phyloP scores from a whole-genome alignment of 768 basidiomycete species.

The Leucocoprinus leucothites region DNA sequence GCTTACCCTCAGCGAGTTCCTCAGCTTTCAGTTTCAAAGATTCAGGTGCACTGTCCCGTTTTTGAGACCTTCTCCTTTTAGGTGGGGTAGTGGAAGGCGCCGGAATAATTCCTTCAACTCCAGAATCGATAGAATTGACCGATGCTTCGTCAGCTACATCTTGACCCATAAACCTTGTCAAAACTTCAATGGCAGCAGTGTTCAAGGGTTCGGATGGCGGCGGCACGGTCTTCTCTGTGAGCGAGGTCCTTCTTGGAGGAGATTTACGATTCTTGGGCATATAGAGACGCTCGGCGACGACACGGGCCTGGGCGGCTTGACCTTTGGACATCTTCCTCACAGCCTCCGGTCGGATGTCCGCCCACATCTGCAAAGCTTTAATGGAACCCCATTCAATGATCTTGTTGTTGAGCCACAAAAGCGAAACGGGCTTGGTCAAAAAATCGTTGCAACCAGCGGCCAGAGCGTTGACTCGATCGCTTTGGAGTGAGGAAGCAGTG shows the following conservation, averaged over 20 bases:
- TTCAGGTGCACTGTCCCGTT: background rate
- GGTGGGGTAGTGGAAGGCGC: slow-evolving; percentile 6
- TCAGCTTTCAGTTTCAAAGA: background rate
- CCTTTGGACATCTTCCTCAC: slow-evolving; percentile 35
- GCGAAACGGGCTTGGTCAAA: slow-evolving; percentile 93
- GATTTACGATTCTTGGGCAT: slow-evolving; percentile 34
- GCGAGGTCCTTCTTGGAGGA: slow-evolving; percentile 17
- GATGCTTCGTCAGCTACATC: background rate
- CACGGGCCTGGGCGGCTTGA: slow-evolving; percentile 38
- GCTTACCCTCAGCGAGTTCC: background rate
- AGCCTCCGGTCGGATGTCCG: slow-evolving; percentile 66
- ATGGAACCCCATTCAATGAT: slow-evolving; percentile 99
- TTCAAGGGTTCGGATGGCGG: slow-evolving; percentile 21
- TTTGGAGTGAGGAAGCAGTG: slow-evolving; percentile 93
- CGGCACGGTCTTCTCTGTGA: slow-evolving; percentile 24
- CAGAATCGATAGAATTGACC: background rate
- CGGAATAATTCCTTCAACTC: background rate
- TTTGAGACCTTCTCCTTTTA: slow-evolving; percentile 5
- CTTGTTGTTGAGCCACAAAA: slow-evolving; percentile 95
- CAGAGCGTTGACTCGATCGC: slow-evolving; percentile 94
- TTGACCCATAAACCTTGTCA: background rate
- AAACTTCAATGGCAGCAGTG: slow-evolving; percentile 15
- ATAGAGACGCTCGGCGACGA: slow-evolving; percentile 45
- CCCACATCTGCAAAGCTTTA: slow-evolving; percentile 91
- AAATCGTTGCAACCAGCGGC: slow-evolving; percentile 99